Conservation (phyloP, 2,329 filamentous ascomycete genomes). For the Fusarium brevicatenulatum region DNA sequence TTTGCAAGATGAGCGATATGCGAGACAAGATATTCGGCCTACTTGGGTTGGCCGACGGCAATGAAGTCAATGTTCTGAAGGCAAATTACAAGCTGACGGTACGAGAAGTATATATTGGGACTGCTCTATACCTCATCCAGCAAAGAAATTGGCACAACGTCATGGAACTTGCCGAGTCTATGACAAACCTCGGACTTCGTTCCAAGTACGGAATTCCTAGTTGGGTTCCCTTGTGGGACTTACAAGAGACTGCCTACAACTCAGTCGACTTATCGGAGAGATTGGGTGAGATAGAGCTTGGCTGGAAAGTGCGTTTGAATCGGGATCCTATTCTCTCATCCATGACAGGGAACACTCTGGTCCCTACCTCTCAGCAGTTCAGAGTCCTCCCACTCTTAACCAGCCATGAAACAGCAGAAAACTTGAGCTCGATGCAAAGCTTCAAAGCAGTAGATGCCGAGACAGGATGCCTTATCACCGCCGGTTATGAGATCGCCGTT, state of each 20-base stretch:
- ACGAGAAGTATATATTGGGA: conserved; percentile 28
- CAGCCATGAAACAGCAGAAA: neutral
- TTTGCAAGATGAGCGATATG: conserved; percentile 13
- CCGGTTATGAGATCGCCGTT: conserved; percentile 9
- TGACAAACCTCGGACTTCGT: neutral
- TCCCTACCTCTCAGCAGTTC: neutral
- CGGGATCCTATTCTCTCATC: neutral
- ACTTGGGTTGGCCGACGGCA: conserved; percentile 9
- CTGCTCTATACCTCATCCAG: conserved; percentile 17
- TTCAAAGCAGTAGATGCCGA: neutral
- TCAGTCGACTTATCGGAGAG: neutral
- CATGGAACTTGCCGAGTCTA: conserved; percentile 7
- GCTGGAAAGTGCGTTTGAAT: neutral
- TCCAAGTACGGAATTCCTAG: conserved; percentile 19
- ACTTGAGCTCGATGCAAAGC: neutral
- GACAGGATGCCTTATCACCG: conserved; percentile 12
- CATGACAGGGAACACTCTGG: neutral
- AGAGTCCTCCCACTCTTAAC: neutral
- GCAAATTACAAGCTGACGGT: conserved; percentile 24
- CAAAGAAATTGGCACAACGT: neutral
- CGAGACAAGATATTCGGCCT: conserved; percentile 27
- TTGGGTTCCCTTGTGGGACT: conserved; percentile 27
- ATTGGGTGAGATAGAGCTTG: neutral
- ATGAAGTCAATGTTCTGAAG: neutral
- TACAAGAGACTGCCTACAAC: conserved; percentile 1